Percentiles rank a stretch among this genome's conserved stretches.
These are phyloP conservation scores for Ustilago tritici DNA, from an alignment of 1,284 basidiomycete species.

Conservation along the genomic window DNA sequence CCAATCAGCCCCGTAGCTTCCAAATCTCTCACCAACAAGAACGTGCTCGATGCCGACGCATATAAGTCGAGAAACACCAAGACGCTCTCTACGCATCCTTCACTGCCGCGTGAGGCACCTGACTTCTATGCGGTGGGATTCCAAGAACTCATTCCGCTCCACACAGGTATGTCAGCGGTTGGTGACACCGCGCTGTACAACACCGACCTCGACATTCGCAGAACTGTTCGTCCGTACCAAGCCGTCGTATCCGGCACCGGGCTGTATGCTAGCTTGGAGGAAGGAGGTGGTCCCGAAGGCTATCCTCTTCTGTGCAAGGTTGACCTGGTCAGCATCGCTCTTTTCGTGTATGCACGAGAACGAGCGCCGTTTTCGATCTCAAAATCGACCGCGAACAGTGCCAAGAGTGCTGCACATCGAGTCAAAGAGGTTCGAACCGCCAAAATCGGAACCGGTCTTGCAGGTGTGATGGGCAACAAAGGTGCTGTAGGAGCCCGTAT, in stretches of 20 bases:
- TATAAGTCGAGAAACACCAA: conserved; percentile 46
- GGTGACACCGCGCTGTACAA: conserved; percentile 74
- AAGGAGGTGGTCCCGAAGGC: conserved; percentile 65
- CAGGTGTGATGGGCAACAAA: conserved; percentile 86
- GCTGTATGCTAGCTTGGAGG: conserved; percentile 61
- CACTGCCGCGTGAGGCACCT: conserved; percentile 61
- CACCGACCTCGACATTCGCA: conserved; percentile 75
- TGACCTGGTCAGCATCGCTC: conserved; percentile 64
- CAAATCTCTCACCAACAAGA: conserved; percentile 39
- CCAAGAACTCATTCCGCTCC: conserved; percentile 86
- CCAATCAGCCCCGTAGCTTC: conserved; percentile 70
- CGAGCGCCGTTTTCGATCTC: conserved; percentile 71
- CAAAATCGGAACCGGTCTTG: conserved; percentile 67
- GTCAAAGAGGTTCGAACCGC: conserved; percentile 65
- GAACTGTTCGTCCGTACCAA: conserved; percentile 66
- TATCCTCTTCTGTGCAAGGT: conserved; percentile 61
- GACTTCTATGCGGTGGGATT: conserved; percentile 90
- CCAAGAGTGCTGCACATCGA: conserved; percentile 73
- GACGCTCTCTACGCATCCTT: conserved; percentile 37
- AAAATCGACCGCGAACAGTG: conserved; percentile 79
- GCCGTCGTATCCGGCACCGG: conserved; percentile 61
- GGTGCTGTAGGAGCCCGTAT: conserved; percentile 91
- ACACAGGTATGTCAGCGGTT: conserved; percentile 62
- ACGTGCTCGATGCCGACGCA: conserved; percentile 27
- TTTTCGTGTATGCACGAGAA: conserved; percentile 81